Base-by-base conservation (phyloP, 371 early-diverging fungal genomes). In the Blakeslea trispora region DNA sequence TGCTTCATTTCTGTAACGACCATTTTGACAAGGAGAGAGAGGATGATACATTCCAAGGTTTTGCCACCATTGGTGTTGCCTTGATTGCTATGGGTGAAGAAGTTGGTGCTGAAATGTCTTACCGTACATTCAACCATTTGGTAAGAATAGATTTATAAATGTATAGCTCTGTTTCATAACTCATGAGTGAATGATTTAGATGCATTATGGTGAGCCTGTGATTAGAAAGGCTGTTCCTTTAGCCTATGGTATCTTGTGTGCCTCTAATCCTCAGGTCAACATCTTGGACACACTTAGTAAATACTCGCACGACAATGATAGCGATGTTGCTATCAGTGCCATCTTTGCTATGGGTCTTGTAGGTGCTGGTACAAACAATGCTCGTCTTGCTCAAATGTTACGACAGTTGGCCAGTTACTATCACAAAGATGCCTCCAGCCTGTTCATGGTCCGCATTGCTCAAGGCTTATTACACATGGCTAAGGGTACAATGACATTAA, bases 361-460 rank as follows among this genome's bases (percentile, higher is more conserved):
- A 17, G 99, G 99, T 35, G 99, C 98, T 3, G 99, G 99, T 50
- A 99, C 99, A n/a, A 99, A 99, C 81, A 99, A 99, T 73, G 96
- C 99, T 4, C 88, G 98, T 39, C 81, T 99, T 39, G 96, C 95
- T 31, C 96, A 98, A 75, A 95, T 99, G 88, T 75, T 99, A 54
- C 84, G 99, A 53, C 95, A 97, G 66, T 82, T 99, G 28, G 97
- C 96, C 18, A 84, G 91, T n/a, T 98, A 93, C 81, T 95, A 98
- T 71, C 89, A 95, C 74, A 98, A 98, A 74, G 97, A 98, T 62
- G 82, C 94, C 6, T 91, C 92, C 60, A 85, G 89, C 53, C 81
- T 97, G 69, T 96, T 96, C 59, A 82, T 94, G 68, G 94, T 99
- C 42, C 90, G 98, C 50, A 89, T 99, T 60, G 91, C 98, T n/a